Conservation (phyloP, 352 stramenopile genomes). For the Globisporangium canariense region DNA sequence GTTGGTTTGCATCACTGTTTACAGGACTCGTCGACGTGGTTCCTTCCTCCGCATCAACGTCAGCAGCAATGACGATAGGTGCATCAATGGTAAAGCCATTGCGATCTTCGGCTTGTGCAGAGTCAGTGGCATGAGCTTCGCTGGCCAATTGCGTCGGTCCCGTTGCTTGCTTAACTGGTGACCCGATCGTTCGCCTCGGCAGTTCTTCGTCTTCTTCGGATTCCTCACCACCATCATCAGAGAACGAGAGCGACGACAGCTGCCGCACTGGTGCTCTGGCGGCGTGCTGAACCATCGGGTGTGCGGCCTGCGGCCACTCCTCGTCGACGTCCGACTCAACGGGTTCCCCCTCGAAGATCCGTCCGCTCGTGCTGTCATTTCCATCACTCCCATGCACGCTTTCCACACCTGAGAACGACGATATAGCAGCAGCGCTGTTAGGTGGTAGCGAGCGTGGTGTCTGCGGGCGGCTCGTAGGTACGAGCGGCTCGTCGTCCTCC, state of each 20-base stretch:
- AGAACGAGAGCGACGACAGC: neutral
- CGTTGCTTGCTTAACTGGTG: neutral
- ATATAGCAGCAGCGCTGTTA: neutral
- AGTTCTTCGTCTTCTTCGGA: slow-evolving; percentile 42
- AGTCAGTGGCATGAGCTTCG: neutral
- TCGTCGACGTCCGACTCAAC: slow-evolving; percentile 66
- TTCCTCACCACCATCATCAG: slow-evolving; percentile 15
- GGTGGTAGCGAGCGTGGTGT: neutral
- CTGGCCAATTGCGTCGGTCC: too few relatives aligned
- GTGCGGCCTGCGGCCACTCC: slow-evolving; percentile 31
- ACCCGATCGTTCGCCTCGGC: slow-evolving; percentile 2
- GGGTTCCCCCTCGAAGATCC: slow-evolving; percentile 12
- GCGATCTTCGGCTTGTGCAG: neutral
- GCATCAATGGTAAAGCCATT: neutral
- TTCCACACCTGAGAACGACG: neutral
- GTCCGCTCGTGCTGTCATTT: neutral
- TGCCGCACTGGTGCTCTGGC: neutral
- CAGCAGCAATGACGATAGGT: neutral
- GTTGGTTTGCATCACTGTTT: neutral
- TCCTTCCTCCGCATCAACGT: neutral
- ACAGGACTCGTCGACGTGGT: neutral
- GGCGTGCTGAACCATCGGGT: slow-evolving; percentile 10
- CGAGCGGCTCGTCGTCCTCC: slow-evolving; percentile 45
- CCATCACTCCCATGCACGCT: neutral
- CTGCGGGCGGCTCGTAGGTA: neutral